Conservation (phyloP, 2,329 filamentous ascomycete genomes). For the Thielaviopsis populi region DNA sequence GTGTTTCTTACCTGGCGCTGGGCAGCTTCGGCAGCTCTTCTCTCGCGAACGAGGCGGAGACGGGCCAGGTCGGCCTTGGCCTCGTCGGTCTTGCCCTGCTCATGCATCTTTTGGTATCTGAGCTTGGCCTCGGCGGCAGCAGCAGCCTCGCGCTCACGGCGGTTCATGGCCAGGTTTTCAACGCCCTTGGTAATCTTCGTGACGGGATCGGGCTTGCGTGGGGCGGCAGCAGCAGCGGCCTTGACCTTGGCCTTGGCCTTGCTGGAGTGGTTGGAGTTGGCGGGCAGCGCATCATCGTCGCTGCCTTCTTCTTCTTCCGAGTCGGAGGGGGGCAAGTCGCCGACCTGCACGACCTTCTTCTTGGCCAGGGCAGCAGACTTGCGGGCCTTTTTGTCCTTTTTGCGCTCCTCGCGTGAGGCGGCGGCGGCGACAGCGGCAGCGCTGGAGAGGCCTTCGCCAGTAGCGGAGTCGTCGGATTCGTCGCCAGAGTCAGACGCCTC, state of each 20-base stretch:
- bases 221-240: slow-evolving; percentile 49
- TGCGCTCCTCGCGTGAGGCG: slow-evolving; percentile 68
- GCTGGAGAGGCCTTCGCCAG: slow-evolving; percentile 32
- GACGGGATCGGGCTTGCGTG: slow-evolving; percentile 33
- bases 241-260: not conserved
- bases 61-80: slow-evolving; percentile 79
- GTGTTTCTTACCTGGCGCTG: slow-evolving; percentile 53
- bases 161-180: slow-evolving; percentile 36
- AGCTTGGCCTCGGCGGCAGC: slow-evolving; percentile 82
- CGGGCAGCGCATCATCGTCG: slow-evolving; percentile 50
- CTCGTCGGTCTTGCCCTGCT: slow-evolving; percentile 92
- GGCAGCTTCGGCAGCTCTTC: slow-evolving; percentile 68
- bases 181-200: slow-evolving; percentile 40
- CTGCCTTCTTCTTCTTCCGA: slow-evolving; percentile 33
- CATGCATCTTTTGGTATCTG: slow-evolving; percentile 79
- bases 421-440: slow-evolving; percentile 35
- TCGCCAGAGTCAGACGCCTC: slow-evolving; percentile 35
- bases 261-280: slow-evolving; percentile 74
- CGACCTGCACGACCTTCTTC: slow-evolving; percentile 61
- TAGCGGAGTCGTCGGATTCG: slow-evolving; percentile 37
- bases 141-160: slow-evolving; percentile 54
- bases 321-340: slow-evolving; percentile 68
- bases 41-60: slow-evolving; percentile 66
- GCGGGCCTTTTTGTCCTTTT: slow-evolving; percentile 72
- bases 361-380: slow-evolving; percentile 78